These are phyloP conservation scores for Coniophora puteana DNA, from an alignment of 1,284 basidiomycete species.

Conservation along the genomic window DNA sequence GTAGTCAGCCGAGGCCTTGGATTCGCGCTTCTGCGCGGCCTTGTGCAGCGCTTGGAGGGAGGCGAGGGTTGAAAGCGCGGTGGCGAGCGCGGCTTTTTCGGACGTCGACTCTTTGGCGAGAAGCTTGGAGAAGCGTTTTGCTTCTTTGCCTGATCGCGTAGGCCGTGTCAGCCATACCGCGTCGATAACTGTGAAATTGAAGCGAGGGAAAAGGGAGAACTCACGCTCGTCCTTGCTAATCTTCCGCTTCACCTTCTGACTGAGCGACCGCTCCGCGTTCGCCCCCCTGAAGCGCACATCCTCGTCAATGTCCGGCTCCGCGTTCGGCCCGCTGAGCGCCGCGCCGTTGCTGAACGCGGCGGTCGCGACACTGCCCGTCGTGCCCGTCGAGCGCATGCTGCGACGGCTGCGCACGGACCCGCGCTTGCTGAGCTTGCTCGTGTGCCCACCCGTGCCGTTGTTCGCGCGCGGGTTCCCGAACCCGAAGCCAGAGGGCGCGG, in stretches of 20 bases:
- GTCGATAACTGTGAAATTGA: background rate
- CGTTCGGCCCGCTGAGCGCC: constrained; percentile 16
- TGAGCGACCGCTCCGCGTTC: constrained; percentile 23
- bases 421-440: constrained; percentile 11
- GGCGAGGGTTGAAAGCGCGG: constrained; percentile 23
- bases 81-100: constrained; percentile 24
- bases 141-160: constrained; percentile 17
- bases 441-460: background rate
- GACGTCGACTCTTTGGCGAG: constrained; percentile 22
- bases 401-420: constrained; percentile 19
- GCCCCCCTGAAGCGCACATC: constrained; percentile 14
- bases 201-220: constrained; percentile 4
- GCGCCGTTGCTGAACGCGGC: constrained; percentile 24
- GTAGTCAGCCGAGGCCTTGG: constrained; percentile 20
- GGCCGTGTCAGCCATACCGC: background rate
- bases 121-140: constrained; percentile 20
- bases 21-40: constrained; percentile 25
- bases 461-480: too few relatives aligned
- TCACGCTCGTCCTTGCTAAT: constrained; percentile 23
- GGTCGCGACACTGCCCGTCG: constrained; percentile 7
- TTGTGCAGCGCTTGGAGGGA: constrained; percentile 27
- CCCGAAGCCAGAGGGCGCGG: background rate
- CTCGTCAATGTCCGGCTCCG: constrained; percentile 21
- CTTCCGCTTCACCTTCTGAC: constrained; percentile 22
- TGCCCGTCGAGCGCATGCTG: constrained; percentile 14